phyloP scores from a whole-genome alignment of 192 early-diverging fungal species.

The Backusella australiensis region DNA sequence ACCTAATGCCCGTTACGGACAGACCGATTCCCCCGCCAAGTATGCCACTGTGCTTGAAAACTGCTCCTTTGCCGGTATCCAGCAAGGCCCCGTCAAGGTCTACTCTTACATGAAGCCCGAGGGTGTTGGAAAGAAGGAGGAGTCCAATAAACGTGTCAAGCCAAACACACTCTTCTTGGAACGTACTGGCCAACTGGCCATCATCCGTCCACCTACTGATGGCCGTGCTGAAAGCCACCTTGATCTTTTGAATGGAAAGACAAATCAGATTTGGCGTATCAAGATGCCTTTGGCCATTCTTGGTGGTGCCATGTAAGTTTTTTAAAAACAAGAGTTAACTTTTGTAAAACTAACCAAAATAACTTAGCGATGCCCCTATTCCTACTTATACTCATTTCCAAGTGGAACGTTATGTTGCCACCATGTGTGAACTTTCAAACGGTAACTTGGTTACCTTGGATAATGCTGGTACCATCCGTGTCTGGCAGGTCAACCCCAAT shows the following conservation, averaged over 20 bases:
- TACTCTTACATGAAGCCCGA: constrained; percentile 15
- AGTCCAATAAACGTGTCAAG: constrained; percentile 32
- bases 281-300: constrained; percentile 47
- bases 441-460: constrained; percentile 59
- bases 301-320: constrained; percentile 16
- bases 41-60: constrained; percentile 8
- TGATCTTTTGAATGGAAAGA: constrained; percentile 50
- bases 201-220: constrained; percentile 32
- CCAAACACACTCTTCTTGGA: constrained; percentile 42
- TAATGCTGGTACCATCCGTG: constrained; percentile 50
- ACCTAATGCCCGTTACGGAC: background rate
- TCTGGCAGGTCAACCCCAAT: constrained; percentile 58
- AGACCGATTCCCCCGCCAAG: background rate
- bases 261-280: constrained; percentile 51
- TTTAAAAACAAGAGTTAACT: background rate
- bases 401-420: constrained; percentile 44
- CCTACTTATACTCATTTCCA: constrained; percentile 43
- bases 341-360: background rate
- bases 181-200: constrained; percentile 47
- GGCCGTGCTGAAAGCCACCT: constrained; percentile 54
- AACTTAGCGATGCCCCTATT: constrained; percentile 18
- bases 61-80: constrained; percentile 11
- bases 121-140: background rate
- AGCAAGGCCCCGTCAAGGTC: background rate
- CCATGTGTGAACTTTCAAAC: constrained; percentile 51